Evolutionary conservation across 371 early-diverging fungal genomes (phyloP), one percentile per base, ranked within the genome.

Genomic region (Mortierella sp.): DNA sequence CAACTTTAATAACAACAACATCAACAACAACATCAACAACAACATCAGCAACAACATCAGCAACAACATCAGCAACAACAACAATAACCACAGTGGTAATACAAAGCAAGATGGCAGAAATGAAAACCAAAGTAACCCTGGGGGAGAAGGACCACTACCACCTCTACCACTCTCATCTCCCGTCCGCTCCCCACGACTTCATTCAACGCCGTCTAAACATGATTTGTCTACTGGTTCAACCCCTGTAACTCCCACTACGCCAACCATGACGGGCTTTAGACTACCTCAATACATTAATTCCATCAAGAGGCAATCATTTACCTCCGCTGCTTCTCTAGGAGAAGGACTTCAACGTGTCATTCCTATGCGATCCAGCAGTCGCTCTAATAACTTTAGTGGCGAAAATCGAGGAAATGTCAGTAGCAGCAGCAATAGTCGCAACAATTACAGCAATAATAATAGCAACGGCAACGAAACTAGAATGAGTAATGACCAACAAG

Each of bases 101-200:
- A 39, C 59, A 16, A 5, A 1, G 52, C 51, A 55, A 12, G 32
- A 26, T 52, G 20, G 16, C 35, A 20, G 52, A 32, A 64, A 28
- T 20, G 22, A n/a, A 20, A 55, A 43, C n/a, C 61, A 60, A 60
- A 39, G 9, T n/a, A 3, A 30, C n/a, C n/a, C n/a, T n/a, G n/a
- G n/a, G n/a, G n/a, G n/a, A n/a, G n/a, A n/a, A n/a, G 35, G 35
- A 35, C 6, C 35, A 0, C 20, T 60, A 39, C 61, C 39, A 39
- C 66, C 70, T 0, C n/a, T 70, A 5, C 75, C 75, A 0, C 66
- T 65, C 5, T 69, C 75, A 30, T 66, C 69, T 22, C n/a, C 75
- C 3, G 66, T 70, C n/a, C 75, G 52, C 22, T 16, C 66, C 9
- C 75, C 75, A 9, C 66, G 75, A 10, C 70, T 70, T 14, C 66